A percentile compares a stretch with the other conserved stretches of the same genome.
These are phyloP conservation scores for Protea cynaroides DNA, from an alignment of 164 flowering plant genomes.

Conservation along the genomic window DNA sequence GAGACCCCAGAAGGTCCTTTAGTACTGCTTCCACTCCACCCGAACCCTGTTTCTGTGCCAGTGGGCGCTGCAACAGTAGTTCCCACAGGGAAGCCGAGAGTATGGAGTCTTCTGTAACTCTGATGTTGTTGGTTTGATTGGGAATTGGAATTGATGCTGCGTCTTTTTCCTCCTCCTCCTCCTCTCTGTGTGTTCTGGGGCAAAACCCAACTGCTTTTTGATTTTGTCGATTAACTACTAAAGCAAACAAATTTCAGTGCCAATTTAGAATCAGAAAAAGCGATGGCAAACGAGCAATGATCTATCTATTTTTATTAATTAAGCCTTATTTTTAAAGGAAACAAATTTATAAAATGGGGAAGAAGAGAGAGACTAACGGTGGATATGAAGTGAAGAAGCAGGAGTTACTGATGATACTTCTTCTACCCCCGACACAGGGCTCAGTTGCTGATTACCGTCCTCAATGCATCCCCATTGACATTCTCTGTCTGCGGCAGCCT, in stretches of 20 bases:
- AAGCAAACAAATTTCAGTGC: not conserved
- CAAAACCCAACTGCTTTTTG: constrained; percentile 16
- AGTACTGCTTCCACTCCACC: constrained; percentile 13
- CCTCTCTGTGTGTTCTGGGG: constrained; percentile 10
- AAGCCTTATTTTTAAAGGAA: too few species aligned
- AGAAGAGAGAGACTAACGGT: constrained; percentile 12
- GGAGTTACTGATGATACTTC: constrained; percentile 12
- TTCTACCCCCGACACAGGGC: constrained; percentile 55
- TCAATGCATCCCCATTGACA: constrained; percentile 19
- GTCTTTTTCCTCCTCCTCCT: not conserved
- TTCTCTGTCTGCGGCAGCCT: constrained; percentile 27
- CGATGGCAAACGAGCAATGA: not conserved
- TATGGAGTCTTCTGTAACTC: constrained; percentile 26
- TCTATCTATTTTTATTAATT: too few species aligned
- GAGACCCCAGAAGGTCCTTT: constrained; percentile 12
- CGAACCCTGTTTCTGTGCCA: constrained; percentile 17
- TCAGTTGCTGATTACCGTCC: constrained; percentile 30
- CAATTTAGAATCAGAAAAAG: not conserved
- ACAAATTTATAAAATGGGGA: not conserved
- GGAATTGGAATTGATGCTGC: constrained; percentile 10
- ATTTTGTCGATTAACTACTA: not conserved
- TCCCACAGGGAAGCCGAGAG: constrained; percentile 37
- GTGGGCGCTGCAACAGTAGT: constrained; percentile 15
- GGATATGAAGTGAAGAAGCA: constrained; percentile 16
- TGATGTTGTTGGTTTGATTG: constrained; percentile 3